Percentiles rank a stretch among this genome's conserved stretches.
phyloP scores from a whole-genome alignment of 2,329 filamentous ascomycete genomes.

The Nannizziopsis barbatae region DNA sequence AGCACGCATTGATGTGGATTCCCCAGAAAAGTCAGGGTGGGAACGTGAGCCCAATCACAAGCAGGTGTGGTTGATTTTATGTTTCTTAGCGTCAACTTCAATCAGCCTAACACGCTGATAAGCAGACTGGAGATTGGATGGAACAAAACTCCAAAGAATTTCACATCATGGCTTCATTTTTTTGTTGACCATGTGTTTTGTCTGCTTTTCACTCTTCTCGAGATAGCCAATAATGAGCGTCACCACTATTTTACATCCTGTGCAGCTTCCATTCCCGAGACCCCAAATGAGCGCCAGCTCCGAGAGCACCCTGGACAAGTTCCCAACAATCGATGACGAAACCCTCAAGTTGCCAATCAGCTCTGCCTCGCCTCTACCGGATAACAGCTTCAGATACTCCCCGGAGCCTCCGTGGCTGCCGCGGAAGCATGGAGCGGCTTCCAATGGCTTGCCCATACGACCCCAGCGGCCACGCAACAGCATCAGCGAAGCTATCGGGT shows the following conservation, averaged over 20 bases:
- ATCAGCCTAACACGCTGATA: no score
- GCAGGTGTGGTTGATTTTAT: no score
- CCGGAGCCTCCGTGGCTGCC: conserved; percentile 50
- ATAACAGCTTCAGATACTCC: conserved; percentile 24
- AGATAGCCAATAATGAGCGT: conserved; percentile 26
- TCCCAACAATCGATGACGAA: conserved; percentile 35
- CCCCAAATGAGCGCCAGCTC: conserved; percentile 21
- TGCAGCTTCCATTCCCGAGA: conserved; percentile 30
- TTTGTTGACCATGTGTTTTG: not conserved
- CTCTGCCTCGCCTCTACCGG: conserved; percentile 19
- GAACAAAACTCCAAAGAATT: conserved; percentile 1
- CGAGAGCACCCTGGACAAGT: conserved; percentile 31
- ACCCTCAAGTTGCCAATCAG: conserved; percentile 22
- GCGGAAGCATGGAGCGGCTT: conserved; percentile 42
- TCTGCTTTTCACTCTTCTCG: not conserved
- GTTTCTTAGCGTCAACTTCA: no score
- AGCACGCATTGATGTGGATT: no score
- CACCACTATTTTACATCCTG: conserved; percentile 31
- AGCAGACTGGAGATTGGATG: not conserved
- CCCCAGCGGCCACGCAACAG: conserved; percentile 70
- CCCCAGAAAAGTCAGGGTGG: no score
- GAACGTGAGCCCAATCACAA: no score
- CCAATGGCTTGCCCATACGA: conserved; percentile 30
- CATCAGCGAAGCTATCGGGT: conserved; percentile 74
- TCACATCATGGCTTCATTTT: not conserved